Base-by-base conservation (phyloP, 148 eudicot genomes). In the Persicaria tinctoria region DNA sequence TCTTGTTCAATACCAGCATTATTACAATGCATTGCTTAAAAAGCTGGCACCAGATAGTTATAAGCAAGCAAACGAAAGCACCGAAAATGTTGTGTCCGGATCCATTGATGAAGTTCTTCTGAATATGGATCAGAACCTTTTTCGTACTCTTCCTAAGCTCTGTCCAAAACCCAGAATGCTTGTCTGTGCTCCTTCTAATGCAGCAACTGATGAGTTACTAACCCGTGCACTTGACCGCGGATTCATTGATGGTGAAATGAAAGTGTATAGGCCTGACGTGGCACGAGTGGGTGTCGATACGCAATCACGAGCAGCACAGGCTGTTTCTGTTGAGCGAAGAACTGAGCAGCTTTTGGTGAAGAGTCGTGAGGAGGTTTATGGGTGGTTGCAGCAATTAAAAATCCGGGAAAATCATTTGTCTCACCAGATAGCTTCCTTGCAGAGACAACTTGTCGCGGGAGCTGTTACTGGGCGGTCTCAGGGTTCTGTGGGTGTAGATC, bases 201-300 rank as follows among this genome's bases (percentile, higher is more conserved):
- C 98, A 74, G 98, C 98, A 8, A 95, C 98, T 17, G 98, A 95
- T 80, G 98, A 95, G 79, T 81, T 95, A 41, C 92, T 95, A 54
- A 74, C 97, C 2, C 96, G 99, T 80, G 99, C 92, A 71, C 96
- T 92, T 74, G 97, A 89, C 74, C 98, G 98, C 75, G 98, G 98
- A 48, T 95, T 95, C 72, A 90, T 95, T 69, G 98, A 95, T 77
- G 98, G 98, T 38, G 98, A 95, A 87, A 95, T 90, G 96, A 95
- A 90, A 77, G 87, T 89, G 77, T 95, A 95, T 80, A 80, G 92
- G 49, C 98, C 98, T 23, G 99, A 95, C 87, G 99, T 92, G 72
- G 99, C 99, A 8, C 89, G 99, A 76, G 99, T 95, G 76, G 98
- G 98, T n/a, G 98, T 92, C 79, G 98, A 95, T 84, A 84, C 98